Evolutionary conservation across 192 early-diverging fungal species (phyloP).

Genomic region (Coemansia sp.): DNA sequence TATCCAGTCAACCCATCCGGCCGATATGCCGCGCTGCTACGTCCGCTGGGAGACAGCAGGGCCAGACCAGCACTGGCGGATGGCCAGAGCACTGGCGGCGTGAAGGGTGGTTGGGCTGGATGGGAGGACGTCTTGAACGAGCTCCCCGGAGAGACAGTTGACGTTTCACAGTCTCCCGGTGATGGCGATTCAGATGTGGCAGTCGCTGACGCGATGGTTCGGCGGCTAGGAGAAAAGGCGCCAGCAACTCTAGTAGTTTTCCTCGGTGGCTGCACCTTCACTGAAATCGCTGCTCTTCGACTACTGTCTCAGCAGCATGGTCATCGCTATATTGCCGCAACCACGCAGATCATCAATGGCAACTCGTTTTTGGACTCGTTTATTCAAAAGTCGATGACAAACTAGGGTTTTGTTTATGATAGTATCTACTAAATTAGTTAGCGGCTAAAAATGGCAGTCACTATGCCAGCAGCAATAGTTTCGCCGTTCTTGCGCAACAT

Average conservation of each 20-base stretch:
- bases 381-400: slow-evolving; percentile 19
- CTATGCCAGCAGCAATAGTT: slow-evolving; percentile 89
- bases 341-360: slow-evolving; percentile 89
- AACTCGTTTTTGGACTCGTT: slow-evolving; percentile 70
- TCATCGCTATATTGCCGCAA: slow-evolving; percentile 84
- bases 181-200: slow-evolving; percentile 55
- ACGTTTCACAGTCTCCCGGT: slow-evolving; percentile 68
- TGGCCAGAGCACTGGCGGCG: slow-evolving; percentile 36
- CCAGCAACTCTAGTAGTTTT: slow-evolving; percentile 87
- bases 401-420: not conserved
- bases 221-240: slow-evolving; percentile 59
- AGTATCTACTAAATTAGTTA: slow-evolving; percentile 23
- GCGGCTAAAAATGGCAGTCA: slow-evolving; percentile 46
- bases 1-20: slow-evolving; percentile 30
- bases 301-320: slow-evolving; percentile 78
- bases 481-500: slow-evolving; percentile 83
- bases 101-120: slow-evolving; percentile 78
- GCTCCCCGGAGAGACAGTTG: slow-evolving; percentile 81
- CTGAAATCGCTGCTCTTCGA: slow-evolving; percentile 91
- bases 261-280: slow-evolving; percentile 92
- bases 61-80: slow-evolving; percentile 18
- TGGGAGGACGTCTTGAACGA: slow-evolving; percentile 82
- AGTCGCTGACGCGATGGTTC: slow-evolving; percentile 21
- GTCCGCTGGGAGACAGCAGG: slow-evolving; percentile 41
- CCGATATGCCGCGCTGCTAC: slow-evolving; percentile 48